These are phyloP conservation scores for Arthromyces matolae DNA, from an alignment of 768 basidiomycete genomes.

Conservation along the genomic window DNA sequence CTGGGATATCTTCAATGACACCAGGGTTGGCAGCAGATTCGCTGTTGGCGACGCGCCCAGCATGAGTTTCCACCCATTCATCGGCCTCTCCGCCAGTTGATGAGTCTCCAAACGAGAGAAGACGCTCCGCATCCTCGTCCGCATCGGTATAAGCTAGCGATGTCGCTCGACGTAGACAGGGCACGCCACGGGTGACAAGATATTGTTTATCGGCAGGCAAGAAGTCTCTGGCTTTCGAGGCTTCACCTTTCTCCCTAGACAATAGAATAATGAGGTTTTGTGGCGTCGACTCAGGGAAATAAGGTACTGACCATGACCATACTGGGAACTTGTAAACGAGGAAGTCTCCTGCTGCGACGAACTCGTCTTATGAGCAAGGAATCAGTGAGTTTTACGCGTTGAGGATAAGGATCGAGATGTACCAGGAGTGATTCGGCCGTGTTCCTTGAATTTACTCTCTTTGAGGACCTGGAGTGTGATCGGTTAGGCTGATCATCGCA, in stretches of 20 bases:
- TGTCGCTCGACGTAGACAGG: conserved; percentile 90
- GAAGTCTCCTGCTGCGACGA: conserved; percentile 97
- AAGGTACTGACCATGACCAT: conserved; percentile 82
- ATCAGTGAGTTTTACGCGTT: conserved; percentile 19
- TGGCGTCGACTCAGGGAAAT: background rate
- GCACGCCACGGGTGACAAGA: conserved; percentile 92
- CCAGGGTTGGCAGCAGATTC: conserved; percentile 58
- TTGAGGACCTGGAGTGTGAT: conserved; percentile 72
- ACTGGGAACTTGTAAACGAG: conserved; percentile 97
- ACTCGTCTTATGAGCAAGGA: conserved; percentile 69
- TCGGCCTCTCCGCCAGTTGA: conserved; percentile 58
- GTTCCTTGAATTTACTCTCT: conserved; percentile 99
- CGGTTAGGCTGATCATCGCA: conserved; percentile 29
- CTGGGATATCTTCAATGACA: conserved; percentile 82
- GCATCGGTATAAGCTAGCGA: conserved; percentile 92
- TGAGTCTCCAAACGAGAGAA: conserved; percentile 77
- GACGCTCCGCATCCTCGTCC: conserved; percentile 93
- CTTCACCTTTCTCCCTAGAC: conserved; percentile 90
- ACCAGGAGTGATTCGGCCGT: conserved; percentile 95
- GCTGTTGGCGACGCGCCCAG: conserved; percentile 57
- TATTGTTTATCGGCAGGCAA: conserved; percentile 97
- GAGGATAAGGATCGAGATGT: conserved; percentile 19
- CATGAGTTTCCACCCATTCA: conserved; percentile 99
- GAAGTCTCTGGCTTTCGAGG: conserved; percentile 82
- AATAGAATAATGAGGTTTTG: conserved; percentile 2